Conservation (phyloP, 352 stramenopile species). For the Globisporangium mamillatum region DNA sequence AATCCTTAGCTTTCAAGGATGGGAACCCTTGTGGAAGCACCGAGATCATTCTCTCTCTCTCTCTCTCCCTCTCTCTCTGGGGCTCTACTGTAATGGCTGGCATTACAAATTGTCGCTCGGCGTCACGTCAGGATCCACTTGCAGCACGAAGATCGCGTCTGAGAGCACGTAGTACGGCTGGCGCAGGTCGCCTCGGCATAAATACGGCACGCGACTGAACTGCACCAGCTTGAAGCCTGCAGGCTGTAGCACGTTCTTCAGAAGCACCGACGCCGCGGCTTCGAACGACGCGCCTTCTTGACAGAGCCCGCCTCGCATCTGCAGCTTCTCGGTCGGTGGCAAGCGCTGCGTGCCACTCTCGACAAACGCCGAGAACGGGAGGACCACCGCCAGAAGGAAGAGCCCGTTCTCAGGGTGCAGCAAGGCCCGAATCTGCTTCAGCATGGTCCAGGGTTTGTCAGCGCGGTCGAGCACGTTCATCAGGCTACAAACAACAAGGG, state of each 20-base stretch:
- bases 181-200: conserved; percentile 73
- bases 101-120: neutral
- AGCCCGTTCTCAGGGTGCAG: conserved; percentile 68
- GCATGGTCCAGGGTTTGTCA: conserved; percentile 78
- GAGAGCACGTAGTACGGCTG: conserved; percentile 84
- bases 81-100: neutral
- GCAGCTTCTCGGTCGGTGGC: conserved; percentile 53
- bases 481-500: conserved; percentile 32
- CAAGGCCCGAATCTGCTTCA: conserved; percentile 70
- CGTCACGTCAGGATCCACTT: conserved; percentile 36
- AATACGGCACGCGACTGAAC: conserved; percentile 82
- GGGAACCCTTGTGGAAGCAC: neutral
- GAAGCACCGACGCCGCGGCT: conserved; percentile 47
- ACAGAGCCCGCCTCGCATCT: conserved; percentile 66
- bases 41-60: neutral
- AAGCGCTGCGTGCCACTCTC: conserved; percentile 71
- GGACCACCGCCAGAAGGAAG: conserved; percentile 74
- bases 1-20: neutral
- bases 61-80: neutral
- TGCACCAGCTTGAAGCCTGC: conserved; percentile 74
- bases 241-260: conserved; percentile 64
- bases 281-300: conserved; percentile 67
- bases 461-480: conserved; percentile 83
- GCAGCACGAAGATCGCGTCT: conserved; percentile 82
- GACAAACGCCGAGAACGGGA: conserved; percentile 81